A percentile compares a stretch with the other conserved stretches of the same genome.
These are phyloP conservation scores for Peterozyma xylosa DNA, from an alignment of 805 yeast genomes.

Conservation along the genomic window DNA sequence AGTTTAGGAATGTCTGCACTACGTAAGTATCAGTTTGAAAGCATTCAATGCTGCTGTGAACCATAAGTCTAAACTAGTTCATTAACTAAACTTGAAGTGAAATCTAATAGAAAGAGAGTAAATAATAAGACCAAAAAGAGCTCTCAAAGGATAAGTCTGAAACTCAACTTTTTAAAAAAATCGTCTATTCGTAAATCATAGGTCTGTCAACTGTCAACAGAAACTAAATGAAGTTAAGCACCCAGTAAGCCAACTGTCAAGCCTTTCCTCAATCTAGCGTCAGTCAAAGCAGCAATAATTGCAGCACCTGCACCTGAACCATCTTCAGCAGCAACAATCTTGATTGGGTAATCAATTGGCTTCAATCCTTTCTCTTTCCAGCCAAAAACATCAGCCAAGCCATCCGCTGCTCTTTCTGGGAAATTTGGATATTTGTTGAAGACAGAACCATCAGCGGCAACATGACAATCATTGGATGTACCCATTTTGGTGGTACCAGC, in stretches of 20 bases:
- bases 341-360: constrained; percentile 64
- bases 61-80: too few relatives aligned
- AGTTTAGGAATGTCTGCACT: too few relatives aligned
- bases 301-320: constrained; percentile 99
- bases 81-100: too few relatives aligned
- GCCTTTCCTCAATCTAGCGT: constrained; percentile 67
- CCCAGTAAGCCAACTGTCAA: constrained; percentile 48
- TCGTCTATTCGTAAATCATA: too few relatives aligned
- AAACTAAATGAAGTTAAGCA: not conserved
- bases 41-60: too few relatives aligned
- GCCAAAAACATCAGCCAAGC: constrained; percentile 83
- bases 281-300: constrained; percentile 90
- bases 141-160: too few relatives aligned
- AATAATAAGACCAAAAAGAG: too few relatives aligned
- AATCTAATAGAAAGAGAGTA: too few relatives aligned
- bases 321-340: constrained; percentile 90
- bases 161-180: too few relatives aligned
- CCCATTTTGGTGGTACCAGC: constrained; percentile 76
- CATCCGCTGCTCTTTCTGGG: constrained; percentile 89
- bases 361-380: constrained; percentile 45
- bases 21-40: too few relatives aligned
- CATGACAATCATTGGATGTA: constrained; percentile 68
- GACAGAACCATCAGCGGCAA: constrained; percentile 98
- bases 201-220: too few relatives aligned
- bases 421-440: constrained; percentile 90